A percentile compares a stretch with the other conserved stretches of the same genome.
phyloP scores from a whole-genome alignment of 2,329 filamentous ascomycete genomes.

The Colletotrichum aenigma region DNA sequence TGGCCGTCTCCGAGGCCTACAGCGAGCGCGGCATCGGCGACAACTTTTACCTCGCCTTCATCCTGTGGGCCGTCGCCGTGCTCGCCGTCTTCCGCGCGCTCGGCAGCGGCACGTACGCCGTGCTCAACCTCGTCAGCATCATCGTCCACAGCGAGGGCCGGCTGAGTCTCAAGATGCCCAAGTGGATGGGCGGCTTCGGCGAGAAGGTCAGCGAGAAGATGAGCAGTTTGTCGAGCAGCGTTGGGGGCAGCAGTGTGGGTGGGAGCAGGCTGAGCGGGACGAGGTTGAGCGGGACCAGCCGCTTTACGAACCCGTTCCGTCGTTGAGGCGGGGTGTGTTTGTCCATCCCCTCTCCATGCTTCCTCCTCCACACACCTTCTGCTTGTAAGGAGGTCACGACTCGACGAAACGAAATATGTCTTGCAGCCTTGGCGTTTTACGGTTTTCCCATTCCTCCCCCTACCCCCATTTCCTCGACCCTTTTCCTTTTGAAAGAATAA shows the following conservation, averaged over 20 bases:
- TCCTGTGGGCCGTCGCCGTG: conserved; percentile 88
- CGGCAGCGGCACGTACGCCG: conserved; percentile 78
- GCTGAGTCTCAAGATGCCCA: conserved; percentile 59
- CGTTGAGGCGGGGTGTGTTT: neutral
- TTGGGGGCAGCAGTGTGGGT: conserved; percentile 33
- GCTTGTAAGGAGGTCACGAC: neutral
- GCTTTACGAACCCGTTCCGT: conserved; percentile 4
- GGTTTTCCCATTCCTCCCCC: neutral
- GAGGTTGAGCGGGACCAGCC: conserved; percentile 10
- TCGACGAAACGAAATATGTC: neutral
- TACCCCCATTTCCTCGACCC: neutral
- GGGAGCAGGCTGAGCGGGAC: conserved; percentile 26
- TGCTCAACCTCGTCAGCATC: conserved; percentile 84
- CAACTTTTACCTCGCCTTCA: conserved; percentile 91
- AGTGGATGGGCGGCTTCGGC: conserved; percentile 52
- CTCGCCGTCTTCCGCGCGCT: conserved; percentile 88
- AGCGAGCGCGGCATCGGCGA: conserved; percentile 70
- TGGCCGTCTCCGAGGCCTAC: conserved; percentile 91
- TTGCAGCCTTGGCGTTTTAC: neutral
- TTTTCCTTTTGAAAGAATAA: neutral
- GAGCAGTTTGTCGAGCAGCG: conserved; percentile 52
- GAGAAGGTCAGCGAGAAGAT: conserved; percentile 51
- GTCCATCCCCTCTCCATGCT: neutral
- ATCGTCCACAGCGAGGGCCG: conserved; percentile 84
- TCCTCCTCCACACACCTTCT: neutral